Evolutionary conservation across 1,284 basidiomycete genomes (phyloP), one percentile per base, ranked within the genome.

Genomic region (Cerrena zonata): DNA sequence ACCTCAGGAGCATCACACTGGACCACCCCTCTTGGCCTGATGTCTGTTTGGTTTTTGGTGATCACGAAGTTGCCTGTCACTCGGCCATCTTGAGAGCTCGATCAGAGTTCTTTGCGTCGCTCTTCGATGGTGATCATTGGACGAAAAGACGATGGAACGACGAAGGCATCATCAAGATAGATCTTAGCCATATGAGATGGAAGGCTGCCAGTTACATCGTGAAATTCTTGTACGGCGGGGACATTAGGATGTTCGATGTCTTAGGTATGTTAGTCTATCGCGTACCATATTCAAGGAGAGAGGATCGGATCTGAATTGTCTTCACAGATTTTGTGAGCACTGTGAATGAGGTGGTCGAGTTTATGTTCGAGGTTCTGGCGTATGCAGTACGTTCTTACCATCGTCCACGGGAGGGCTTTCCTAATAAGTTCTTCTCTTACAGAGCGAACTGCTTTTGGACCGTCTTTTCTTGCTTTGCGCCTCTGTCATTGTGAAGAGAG

Each of bases 381-480:
- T 84, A 84, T 11, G 91, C 94, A 26, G 89, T 91, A 61, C 65
- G 80, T 72, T 5, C 5, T 3, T 40, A 12, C 11, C n/a, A 36
- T 36, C 21, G 48, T 36, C 4, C 13, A 3, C 50, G 15, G 13
- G 11, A 23, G 18, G 13, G 18, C 3, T 18, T n/a, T 48, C 24
- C 46, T 37, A 49, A 13, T 45, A 27, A 40, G 51, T 47, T 30
- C 41, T 38, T 23, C 2, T 22, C 40, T 18, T 21, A 4, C 55
- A 92, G 89, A 94, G 91, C 58, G 94, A 98, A 68, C 70, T 98
- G 1, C 76, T 97, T 21, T 75, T 98, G 21, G 90, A 92, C 58
- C 85, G 88, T 22, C 80, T 98, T 7, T 80, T 93, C 50, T 77
- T 91, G 2, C 70, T 96, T 10, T 95, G 93, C 69, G 92, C 92